phyloP scores from a whole-genome alignment of 73 alveolate genomes.

The Urostyla sp. region DNA sequence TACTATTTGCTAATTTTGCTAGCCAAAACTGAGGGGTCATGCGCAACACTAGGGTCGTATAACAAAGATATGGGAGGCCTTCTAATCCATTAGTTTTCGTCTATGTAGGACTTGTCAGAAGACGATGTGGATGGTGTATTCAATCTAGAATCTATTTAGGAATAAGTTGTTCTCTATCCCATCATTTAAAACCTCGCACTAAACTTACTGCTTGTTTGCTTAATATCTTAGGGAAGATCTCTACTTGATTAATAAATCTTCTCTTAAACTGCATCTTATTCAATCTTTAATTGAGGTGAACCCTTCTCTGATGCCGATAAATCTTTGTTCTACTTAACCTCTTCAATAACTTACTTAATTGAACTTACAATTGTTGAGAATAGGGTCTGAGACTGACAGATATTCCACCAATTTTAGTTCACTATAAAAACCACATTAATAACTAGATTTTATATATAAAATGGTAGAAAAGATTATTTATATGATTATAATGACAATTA shows the following conservation, averaged over 20 bases:
- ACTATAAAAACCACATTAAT: too few relatives aligned
- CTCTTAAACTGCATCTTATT: neutral
- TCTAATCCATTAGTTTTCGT: constrained; percentile 47
- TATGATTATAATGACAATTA: too few relatives aligned
- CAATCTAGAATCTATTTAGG: neutral
- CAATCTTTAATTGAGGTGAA: neutral
- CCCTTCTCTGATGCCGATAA: neutral
- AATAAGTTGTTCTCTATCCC: constrained; percentile 5
- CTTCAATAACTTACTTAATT: constrained; percentile 22
- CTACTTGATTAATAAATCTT: too few relatives aligned
- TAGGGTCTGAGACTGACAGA: neutral
- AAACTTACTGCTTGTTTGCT: constrained; percentile 9
- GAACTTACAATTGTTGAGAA: constrained; percentile 18
- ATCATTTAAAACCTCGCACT: constrained; percentile 32
- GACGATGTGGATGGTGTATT: constrained; percentile 44
- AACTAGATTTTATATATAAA: too few relatives aligned
- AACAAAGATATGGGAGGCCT: constrained; percentile 25
- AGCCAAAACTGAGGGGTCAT: neutral
- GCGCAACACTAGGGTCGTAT: constrained; percentile 29
- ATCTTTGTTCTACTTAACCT: constrained; percentile 1
- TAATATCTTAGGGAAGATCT: too few relatives aligned
- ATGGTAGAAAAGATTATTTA: too few relatives aligned
- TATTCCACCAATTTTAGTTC: constrained; percentile 17
- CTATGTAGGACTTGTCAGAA: constrained; percentile 2
- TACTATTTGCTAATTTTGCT: neutral